phyloP scores from a whole-genome alignment of 73 alveolate genomes.

The Paramecium caudatum region DNA sequence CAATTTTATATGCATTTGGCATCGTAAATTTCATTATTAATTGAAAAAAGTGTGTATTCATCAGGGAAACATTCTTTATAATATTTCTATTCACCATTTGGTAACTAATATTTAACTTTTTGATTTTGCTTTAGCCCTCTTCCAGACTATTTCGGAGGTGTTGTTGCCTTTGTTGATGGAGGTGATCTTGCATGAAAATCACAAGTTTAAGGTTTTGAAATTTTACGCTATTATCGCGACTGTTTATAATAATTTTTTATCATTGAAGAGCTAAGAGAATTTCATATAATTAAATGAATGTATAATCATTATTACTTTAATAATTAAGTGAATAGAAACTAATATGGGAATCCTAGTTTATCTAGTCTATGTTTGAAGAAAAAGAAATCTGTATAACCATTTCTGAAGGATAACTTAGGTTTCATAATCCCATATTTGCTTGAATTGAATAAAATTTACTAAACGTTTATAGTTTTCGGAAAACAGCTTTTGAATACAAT shows the following conservation, averaged over 20 bases:
- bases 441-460: too few species aligned
- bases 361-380: too few species aligned
- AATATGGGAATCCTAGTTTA: too few species aligned
- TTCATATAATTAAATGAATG: neutral
- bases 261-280: neutral
- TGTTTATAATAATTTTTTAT: slow-evolving; percentile 35
- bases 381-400: too few species aligned
- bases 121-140: neutral
- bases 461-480: too few species aligned
- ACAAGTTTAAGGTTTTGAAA: neutral
- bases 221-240: neutral
- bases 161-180: neutral
- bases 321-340: neutral
- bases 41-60: slow-evolving; percentile 29
- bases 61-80: slow-evolving; percentile 35
- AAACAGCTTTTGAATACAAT: too few species aligned
- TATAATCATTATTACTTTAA: neutral
- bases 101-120: neutral
- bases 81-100: slow-evolving; percentile 26
- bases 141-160: neutral
- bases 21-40: slow-evolving; percentile 11
- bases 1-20: neutral
- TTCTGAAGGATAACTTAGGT: too few species aligned
- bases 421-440: too few species aligned
- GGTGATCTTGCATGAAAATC: slow-evolving; percentile 9